phyloP scores from a whole-genome alignment of 441 rosid species.

The Isatis lusitanica region DNA sequence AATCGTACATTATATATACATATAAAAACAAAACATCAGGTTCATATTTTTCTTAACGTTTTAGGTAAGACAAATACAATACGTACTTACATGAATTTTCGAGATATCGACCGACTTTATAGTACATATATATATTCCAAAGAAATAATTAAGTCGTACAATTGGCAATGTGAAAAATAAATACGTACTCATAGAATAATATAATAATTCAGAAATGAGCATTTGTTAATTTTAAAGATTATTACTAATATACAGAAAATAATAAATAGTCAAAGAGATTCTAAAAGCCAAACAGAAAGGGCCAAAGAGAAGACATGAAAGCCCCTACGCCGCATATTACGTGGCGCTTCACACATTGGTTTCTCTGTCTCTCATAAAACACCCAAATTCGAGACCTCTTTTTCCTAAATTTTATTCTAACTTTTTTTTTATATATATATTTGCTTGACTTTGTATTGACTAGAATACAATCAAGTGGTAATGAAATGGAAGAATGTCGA shows the following conservation, averaged over 20 bases:
- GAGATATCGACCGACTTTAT: conserved; percentile 17
- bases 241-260: neutral
- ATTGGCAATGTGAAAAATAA: neutral
- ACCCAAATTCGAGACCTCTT: conserved; percentile 44
- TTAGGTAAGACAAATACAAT: conserved; percentile 7
- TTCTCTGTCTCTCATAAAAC: conserved; percentile 37
- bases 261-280: conserved; percentile 34
- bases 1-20: neutral
- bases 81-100: neutral
- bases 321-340: conserved; percentile 27
- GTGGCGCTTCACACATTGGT: conserved; percentile 31
- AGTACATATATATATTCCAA: neutral
- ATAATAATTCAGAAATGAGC: neutral
- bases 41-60: neutral
- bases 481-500: conserved; percentile 31
- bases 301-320: conserved; percentile 39
- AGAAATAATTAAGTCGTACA: neutral
- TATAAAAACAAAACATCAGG: neutral
- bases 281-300: conserved; percentile 33
- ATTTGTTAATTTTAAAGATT: neutral
- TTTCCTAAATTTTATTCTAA: conserved; percentile 19
- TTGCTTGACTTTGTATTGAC: conserved; percentile 25
- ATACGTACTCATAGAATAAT: neutral
- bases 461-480: conserved; percentile 18
- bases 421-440: neutral